These are phyloP conservation scores for Wallemia ichthyophaga DNA, from an alignment of 1,284 basidiomycete species.

Conservation along the genomic window DNA sequence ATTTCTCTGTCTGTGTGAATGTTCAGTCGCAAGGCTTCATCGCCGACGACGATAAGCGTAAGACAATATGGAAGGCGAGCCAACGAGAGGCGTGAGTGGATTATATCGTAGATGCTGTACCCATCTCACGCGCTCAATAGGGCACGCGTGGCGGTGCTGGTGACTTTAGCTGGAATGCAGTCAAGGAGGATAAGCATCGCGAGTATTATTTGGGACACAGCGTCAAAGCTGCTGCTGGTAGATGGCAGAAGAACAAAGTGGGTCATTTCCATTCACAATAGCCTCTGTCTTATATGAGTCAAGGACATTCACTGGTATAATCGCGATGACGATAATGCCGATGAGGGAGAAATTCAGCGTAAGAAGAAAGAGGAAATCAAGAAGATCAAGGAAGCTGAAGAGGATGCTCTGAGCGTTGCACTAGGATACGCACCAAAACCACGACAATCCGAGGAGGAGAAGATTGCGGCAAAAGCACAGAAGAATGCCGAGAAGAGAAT, in stretches of 20 bases:
- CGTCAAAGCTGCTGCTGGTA: conserved; percentile 64
- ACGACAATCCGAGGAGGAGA: conserved; percentile 2
- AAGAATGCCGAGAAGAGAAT: conserved; percentile 23
- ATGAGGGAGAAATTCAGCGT: conserved; percentile 15
- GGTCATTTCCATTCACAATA: conserved; percentile 2
- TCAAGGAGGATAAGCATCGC: conserved; percentile 64
- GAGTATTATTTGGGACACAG: conserved; percentile 79
- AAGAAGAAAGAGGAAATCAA: conserved; percentile 34
- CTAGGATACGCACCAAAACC: conserved; percentile 16
- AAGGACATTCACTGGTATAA: conserved; percentile 81
- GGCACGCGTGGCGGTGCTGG: conserved; percentile 64
- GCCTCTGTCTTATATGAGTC: conserved; percentile 19
- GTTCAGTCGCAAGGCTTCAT: background rate
- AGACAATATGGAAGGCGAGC: background rate
- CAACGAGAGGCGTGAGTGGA: background rate
- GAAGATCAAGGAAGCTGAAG: conserved; percentile 53
- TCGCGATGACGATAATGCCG: conserved; percentile 26
- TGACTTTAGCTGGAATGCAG: conserved; percentile 73
- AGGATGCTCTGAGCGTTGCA: conserved; percentile 49
- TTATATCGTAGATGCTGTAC: background rate
- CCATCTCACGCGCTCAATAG: background rate
- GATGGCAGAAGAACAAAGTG: conserved; percentile 44
- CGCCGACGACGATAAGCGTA: background rate
- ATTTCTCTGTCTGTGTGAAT: background rate
- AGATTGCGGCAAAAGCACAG: conserved; percentile 2